Base-by-base conservation (phyloP, 257 asterid genomes). In the Ilex aquifolium region DNA sequence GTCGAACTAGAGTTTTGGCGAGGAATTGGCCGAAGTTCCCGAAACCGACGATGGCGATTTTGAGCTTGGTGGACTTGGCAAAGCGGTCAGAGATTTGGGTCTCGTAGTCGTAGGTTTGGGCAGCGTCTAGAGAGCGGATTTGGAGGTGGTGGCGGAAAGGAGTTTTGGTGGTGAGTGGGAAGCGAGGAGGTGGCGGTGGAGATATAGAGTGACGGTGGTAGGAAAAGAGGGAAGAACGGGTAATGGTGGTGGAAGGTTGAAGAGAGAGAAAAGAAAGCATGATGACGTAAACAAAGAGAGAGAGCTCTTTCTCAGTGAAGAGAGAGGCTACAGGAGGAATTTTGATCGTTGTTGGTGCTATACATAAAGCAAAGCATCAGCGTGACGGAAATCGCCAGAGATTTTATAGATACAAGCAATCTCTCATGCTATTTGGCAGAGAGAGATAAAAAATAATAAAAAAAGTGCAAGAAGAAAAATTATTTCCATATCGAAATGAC, bases 11-110 rank as follows among this genome's bases (percentile, higher is more conserved):
- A 1, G 90, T 77, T 67, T 79, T 84, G 32, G 95, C 83, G 2
- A 88, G 84, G 60, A 85, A 88, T 57, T 83, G 95, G 7, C 96
- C 96, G 71, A 88, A 88, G 62, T 88, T 88, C 0, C 96, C 96
- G 69, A 85, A 88, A 13, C 96, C 96, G 10, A 88, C 52, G 0
- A 88, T 76, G 30, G 81, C 96, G 10, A 88, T 83, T 42, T 80
- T 85, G 42, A 85, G 91, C 44, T 85, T 85, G 4, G 55, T 32
- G 61, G 74, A 76, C 17, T 79, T 79, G 61, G 67, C 44, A 56
- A 21, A 21, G 27, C 27, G 27, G 27, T 21, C 27, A 21, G 76
- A 64, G 9, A 78, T 67, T 6, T 62, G 79, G 32, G 89, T 32
- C 63, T 88, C 95, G 66, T 73, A 75, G 52, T 88, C 96, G 64